Base-by-base conservation (phyloP, 1,139 yeast genomes). In the Debaryomyces fabryi region DNA sequence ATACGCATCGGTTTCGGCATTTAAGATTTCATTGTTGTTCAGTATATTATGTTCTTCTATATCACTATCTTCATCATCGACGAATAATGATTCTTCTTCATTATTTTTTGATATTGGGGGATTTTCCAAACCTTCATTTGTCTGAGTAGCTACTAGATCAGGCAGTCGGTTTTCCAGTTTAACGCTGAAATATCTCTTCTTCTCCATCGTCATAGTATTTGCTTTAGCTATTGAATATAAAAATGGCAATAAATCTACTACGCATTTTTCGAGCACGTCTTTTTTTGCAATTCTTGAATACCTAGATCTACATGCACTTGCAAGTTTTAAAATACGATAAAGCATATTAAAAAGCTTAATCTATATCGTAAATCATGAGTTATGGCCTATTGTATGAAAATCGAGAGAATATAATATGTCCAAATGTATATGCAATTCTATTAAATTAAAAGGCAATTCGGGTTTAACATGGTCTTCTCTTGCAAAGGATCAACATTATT, bases 401-500 rank as follows among this genome's bases (percentile, higher is more conserved):
- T 15, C 16, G 20, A 15, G 12, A 15, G 16, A 16, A 7, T 18
- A 9, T 13, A 2, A 9, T 18, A 16, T 32, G 9, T 21, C 21
- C 9, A 18, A n/a, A 33, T 7, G 15, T 35, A 10, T 35, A 35
- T 35, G 38, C 25, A 35, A 12, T 35, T 20, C 16, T 20, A 32
- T 48, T 49, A 65, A 29, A 70, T 46, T 33, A 71, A 52, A 37
- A 74, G 54, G 53, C 60, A 65, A 21, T 65, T 66, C 13, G 60
- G 60, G 46, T 69, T 63, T 18, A 74, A 51, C 62, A 68, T 59
- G 36, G 59, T 45, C 20, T 51, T 52, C 25, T 68, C 64, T 41
- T 61, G 61, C 3, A 48, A 30, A 2, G 68, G 63, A 47, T 67
- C 65, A 7, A 72, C 52, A 1, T 56, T 52, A 37, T 65, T 61